Base-by-base conservation (phyloP, 352 stramenopile species). In the Phytophthora pinifolia region DNA sequence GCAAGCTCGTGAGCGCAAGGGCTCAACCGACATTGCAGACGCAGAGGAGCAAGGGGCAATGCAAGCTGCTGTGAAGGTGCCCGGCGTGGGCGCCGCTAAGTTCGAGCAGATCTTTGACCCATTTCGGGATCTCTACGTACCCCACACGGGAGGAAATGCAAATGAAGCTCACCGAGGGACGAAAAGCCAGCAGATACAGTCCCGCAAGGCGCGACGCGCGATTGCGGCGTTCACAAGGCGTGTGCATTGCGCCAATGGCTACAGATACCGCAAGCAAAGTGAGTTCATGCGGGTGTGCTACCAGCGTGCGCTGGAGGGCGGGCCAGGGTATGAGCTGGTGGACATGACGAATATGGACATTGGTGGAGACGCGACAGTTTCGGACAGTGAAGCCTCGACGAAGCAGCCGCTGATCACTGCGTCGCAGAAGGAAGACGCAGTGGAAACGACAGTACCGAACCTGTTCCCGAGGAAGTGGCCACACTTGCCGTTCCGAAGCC, bases 221-320 rank as follows among this genome's bases (percentile, higher is more conserved):
- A 45, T 78, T 33, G 65, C 68, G 29, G 54, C 65, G 4, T 78
- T 78, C n/a, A 60, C 48, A 8, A 62, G 69, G 3, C 71, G 71
- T 18, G 48, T 70, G 29, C 69, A 76, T 53, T 67, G 65, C 18
- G 71, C 65, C 12, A 77, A 83, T 46, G 65, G 43, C 2, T 88
- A 83, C 58, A 45, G 74, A 20, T 81, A 79, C 34, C 69, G 67
- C 14, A 89, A 89, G 45, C 69, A 78, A 22, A 78, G 69, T 46
- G 79, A 89, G 33, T 89, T 89, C 44, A 52, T 89, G 45, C 69
- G 74, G 5, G 74, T 86, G 15, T 87, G 79, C 44, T 83, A 86
- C 27, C 54, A 69, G 39, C 72, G 76, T 20, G 72, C 76, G 18
- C 29, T 87, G 10, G 78, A 88, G 22, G 46, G 39, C 0, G 70